Evolutionary conservation across 2,329 filamentous ascomycete genomes (phyloP).

Genomic region (Hansfordia pulvinata): DNA sequence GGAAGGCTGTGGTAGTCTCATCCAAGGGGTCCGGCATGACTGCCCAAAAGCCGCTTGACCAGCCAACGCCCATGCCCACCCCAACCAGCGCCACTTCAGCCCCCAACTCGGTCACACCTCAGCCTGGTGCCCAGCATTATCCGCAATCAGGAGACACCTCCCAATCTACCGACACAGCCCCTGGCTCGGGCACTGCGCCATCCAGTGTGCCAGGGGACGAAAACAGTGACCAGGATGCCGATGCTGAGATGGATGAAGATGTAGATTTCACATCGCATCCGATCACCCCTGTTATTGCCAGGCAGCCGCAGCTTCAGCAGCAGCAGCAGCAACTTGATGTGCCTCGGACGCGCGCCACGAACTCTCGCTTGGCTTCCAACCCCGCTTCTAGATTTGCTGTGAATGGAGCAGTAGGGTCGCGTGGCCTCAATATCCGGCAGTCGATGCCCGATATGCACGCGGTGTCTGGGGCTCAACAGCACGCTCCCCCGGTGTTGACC

Average conservation of each 20-base stretch:
- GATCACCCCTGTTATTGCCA: conserved; percentile 25
- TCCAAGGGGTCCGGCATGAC: conserved; percentile 33
- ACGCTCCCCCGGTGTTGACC: conserved; percentile 13
- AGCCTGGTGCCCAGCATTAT: conserved; percentile 9
- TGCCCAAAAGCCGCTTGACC: conserved; percentile 34
- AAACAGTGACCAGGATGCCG: conserved; percentile 29
- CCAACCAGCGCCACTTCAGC: conserved; percentile 9
- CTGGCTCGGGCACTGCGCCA: conserved; percentile 4
- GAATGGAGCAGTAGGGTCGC: conserved; percentile 23
- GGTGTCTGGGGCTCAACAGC: conserved; percentile 22
- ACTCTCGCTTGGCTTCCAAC: conserved; percentile 16
- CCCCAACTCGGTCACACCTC: conserved; percentile 4
- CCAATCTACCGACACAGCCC: conserved; percentile 6
- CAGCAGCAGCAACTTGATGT: conserved; percentile 27
- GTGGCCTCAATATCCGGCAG: conserved; percentile 25
- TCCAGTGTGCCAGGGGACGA: conserved; percentile 21
- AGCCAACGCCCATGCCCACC: conserved; percentile 11
- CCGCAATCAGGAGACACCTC: conserved; percentile 9
- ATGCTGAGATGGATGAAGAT: conserved; percentile 42
- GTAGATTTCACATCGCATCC: conserved; percentile 33
- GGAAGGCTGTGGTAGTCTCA: conserved; percentile 47
- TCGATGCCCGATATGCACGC: conserved; percentile 32
- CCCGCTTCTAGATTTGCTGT: conserved; percentile 26
- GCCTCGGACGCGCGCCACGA: conserved; percentile 22
- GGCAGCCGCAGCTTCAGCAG: conserved; percentile 17